Conservation (phyloP, 2,329 filamentous ascomycete species). For the Sarocladium kiliense region DNA sequence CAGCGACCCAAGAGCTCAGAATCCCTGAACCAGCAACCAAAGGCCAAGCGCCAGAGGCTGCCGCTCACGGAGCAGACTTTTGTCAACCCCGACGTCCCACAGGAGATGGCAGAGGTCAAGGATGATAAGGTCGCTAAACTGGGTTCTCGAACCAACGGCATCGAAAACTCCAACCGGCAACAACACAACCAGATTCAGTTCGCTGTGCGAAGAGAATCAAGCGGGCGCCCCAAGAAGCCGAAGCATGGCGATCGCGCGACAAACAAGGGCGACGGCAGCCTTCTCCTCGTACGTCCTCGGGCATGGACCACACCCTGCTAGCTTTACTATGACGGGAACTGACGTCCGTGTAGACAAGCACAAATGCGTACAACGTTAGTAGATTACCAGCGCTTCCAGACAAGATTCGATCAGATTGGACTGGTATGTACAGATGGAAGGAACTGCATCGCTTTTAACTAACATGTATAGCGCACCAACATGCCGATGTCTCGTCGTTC, state of each 20-base stretch:
- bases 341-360: slow-evolving; percentile 60
- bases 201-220: slow-evolving; percentile 44
- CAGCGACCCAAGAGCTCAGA: slow-evolving; percentile 55
- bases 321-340: not conserved
- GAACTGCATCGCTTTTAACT: not conserved
- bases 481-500: slow-evolving; percentile 58
- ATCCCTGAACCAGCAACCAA: slow-evolving; percentile 50
- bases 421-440: slow-evolving; percentile 45
- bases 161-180: slow-evolving; percentile 36
- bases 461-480: slow-evolving; percentile 48
- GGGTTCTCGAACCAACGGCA: slow-evolving; percentile 15
- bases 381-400: slow-evolving; percentile 80
- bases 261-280: slow-evolving; percentile 62
- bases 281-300: slow-evolving; percentile 52
- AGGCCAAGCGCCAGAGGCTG: slow-evolving; percentile 58
- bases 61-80: slow-evolving; percentile 54
- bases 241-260: slow-evolving; percentile 55
- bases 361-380: slow-evolving; percentile 77
- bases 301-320: too few relatives aligned
- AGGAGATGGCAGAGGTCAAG: slow-evolving; percentile 54
- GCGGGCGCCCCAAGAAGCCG: slow-evolving; percentile 56
- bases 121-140: slow-evolving; percentile 39
- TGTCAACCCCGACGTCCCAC: slow-evolving; percentile 38
- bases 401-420: slow-evolving; percentile 61
- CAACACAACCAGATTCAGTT: slow-evolving; percentile 4